Percentiles rank a stretch among this genome's conserved stretches.
phyloP scores from a whole-genome alignment of 768 basidiomycete genomes.

The Hygrocybe punicea region DNA sequence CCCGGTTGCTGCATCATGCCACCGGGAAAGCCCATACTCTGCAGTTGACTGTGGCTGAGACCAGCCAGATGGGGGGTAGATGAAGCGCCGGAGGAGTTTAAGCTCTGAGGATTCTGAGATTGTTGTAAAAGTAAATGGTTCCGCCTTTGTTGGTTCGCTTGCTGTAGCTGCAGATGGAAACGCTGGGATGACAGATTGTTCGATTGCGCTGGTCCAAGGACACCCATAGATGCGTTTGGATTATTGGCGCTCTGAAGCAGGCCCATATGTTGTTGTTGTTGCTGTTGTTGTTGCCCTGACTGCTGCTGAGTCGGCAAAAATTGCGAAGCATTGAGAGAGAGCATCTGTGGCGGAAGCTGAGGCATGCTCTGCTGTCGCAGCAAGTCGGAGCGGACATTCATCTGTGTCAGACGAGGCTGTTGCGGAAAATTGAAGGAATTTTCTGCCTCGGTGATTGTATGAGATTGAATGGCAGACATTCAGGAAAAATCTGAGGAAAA shows the following conservation, averaged over 20 bases:
- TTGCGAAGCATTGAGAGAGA: constrained; percentile 29
- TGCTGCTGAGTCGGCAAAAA: constrained; percentile 42
- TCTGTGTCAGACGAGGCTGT: constrained; percentile 22
- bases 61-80: constrained; percentile 32
- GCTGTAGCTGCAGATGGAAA: constrained; percentile 29
- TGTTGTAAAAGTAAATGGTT: constrained; percentile 37
- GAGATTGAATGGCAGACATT: constrained; percentile 7
- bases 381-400: constrained; percentile 55
- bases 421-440: constrained; percentile 5
- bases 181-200: constrained; percentile 18
- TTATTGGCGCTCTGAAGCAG: constrained; percentile 32
- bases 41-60: constrained; percentile 35
- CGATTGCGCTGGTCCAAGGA: constrained; percentile 35
- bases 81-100: constrained; percentile 22
- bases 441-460: constrained; percentile 6
- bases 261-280: constrained; percentile 31
- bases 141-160: constrained; percentile 30
- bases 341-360: constrained; percentile 39
- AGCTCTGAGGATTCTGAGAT: constrained; percentile 33
- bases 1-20: constrained; percentile 40
- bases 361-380: constrained; percentile 43
- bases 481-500: not conserved
- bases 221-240: constrained; percentile 34
- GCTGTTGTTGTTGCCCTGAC: constrained; percentile 31
- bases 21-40: constrained; percentile 42